Evolutionary conservation across 768 basidiomycete genomes (phyloP).

Genomic region (Tulasnella sp.): DNA sequence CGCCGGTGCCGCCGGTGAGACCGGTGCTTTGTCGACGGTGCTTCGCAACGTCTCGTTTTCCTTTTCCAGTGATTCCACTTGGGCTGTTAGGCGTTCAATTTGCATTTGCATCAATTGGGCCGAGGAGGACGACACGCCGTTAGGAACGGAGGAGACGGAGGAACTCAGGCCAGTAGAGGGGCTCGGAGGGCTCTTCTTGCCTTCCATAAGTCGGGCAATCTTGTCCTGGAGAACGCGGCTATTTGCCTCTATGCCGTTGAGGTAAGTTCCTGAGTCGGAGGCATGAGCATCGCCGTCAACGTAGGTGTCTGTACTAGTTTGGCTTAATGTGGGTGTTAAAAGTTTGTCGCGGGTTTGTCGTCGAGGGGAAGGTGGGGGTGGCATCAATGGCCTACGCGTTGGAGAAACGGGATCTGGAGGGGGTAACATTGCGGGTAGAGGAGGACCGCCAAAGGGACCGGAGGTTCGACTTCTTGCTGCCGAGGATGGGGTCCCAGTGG

Average conservation of each 20-base stretch:
- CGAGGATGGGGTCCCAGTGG: not conserved
- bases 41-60: slow-evolving; percentile 50
- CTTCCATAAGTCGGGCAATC: slow-evolving; percentile 35
- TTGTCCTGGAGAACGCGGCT: slow-evolving; percentile 39
- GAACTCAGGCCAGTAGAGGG: not conserved
- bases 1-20: slow-evolving; percentile 6
- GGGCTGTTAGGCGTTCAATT: slow-evolving; percentile 22
- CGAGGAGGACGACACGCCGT: not conserved
- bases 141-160: not conserved
- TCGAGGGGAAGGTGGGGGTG: slow-evolving; percentile 57
- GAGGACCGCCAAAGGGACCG: not conserved
- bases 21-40: slow-evolving; percentile 19
- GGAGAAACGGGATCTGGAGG: slow-evolving; percentile 1
- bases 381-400: slow-evolving; percentile 36
- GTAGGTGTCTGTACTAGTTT: slow-evolving; percentile 19
- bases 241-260: slow-evolving; percentile 21
- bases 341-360: slow-evolving; percentile 11
- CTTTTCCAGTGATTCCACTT: slow-evolving; percentile 51
- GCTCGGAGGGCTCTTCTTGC: slow-evolving; percentile 21
- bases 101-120: slow-evolving; percentile 1
- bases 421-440: not conserved
- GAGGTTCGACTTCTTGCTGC: not conserved
- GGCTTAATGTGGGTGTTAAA: slow-evolving; percentile 17
- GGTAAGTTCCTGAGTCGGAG: not conserved
- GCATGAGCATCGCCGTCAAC: slow-evolving; percentile 17